Evolutionary conservation across 2,329 filamentous ascomycete genomes (phyloP), one percentile per base, ranked within the genome.

Genomic region (Xylariaceae sp.): DNA sequence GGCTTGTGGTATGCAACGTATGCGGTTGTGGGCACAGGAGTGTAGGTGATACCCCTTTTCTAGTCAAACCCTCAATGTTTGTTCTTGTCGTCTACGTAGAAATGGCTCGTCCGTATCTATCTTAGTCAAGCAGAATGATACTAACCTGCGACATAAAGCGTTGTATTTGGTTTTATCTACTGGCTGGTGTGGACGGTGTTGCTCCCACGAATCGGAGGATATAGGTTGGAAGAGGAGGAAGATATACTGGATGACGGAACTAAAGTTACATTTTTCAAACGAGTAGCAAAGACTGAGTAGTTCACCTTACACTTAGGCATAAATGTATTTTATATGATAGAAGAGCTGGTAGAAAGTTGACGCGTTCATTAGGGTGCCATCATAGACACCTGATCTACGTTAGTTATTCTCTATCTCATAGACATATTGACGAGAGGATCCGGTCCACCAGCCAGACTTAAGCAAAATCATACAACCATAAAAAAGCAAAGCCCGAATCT

Each of bases 131-230:
- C 6, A 40, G 7, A 35, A 12, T n/a, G 18, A 42, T 36, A 41
- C 38, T 51, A 18, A 52, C 43, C 17, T 33, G 30, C 14, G 3
- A 19, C 14, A 45, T 39, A n/a, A 45, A 86, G 81, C 47, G 68
- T 87, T 32, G 32, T 76, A 0, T 77, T 81, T 42, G 83, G 78
- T 0, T 61, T 85, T 1, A 1, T 80, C 0, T 89, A 89, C 62
- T 90, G 86, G 87, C 83, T 80, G 54, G 53, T 86, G 1, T 86
- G 82, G 78, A 83, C 83, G 1, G 71, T 81, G 3, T 55, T 80
- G 1, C 62, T 89, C 19, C 86, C 87, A 1, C 70, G 66, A 39
- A 77, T 76, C 67, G 72, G 77, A 44, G 75, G 77, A 0, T 87
- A 87, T 61, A 75, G 63, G 12, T 66, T 89, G 1, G 82, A 86